Percentiles rank a stretch among this genome's conserved stretches.
Evolutionary conservation across 2,329 filamentous ascomycete genomes (phyloP).

Genomic region (Xylaria sp.): DNA sequence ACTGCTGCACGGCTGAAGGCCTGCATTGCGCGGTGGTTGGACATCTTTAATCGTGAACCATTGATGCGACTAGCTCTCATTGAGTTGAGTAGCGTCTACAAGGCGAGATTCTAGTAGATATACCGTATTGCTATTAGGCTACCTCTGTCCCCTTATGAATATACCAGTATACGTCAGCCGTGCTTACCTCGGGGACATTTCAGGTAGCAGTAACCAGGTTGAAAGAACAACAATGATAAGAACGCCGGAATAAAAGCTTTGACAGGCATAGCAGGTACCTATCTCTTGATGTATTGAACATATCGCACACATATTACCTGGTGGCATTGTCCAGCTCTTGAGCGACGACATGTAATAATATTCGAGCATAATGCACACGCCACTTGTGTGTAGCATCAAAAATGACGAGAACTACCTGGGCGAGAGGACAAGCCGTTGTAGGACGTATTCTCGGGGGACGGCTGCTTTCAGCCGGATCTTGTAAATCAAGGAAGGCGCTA

Average conservation of each 20-base stretch:
- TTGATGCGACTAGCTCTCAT: neutral
- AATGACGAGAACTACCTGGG: neutral
- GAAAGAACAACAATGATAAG: neutral
- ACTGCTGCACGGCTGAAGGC: constrained; percentile 2
- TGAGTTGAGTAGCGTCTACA: neutral
- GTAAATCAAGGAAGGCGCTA: neutral
- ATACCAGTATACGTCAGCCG: neutral
- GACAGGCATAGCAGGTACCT: no score
- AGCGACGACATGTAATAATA: neutral
- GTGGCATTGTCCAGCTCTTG: neutral
- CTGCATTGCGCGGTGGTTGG: constrained; percentile 6
- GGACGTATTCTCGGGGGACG: neutral
- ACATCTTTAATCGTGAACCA: neutral
- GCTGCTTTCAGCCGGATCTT: constrained; percentile 10
- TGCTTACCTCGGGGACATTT: neutral
- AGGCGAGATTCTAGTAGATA: neutral
- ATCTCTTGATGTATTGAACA: neutral
- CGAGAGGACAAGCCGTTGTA: neutral
- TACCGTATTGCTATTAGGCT: neutral
- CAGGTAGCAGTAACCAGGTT: neutral
- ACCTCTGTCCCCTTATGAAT: neutral
- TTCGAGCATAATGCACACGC: neutral
- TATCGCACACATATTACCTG: neutral
- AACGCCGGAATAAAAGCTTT: no score
- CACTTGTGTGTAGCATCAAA: neutral